Base-by-base conservation (phyloP, 441 rosid genomes). In the Dalechampia spathulata region DNA sequence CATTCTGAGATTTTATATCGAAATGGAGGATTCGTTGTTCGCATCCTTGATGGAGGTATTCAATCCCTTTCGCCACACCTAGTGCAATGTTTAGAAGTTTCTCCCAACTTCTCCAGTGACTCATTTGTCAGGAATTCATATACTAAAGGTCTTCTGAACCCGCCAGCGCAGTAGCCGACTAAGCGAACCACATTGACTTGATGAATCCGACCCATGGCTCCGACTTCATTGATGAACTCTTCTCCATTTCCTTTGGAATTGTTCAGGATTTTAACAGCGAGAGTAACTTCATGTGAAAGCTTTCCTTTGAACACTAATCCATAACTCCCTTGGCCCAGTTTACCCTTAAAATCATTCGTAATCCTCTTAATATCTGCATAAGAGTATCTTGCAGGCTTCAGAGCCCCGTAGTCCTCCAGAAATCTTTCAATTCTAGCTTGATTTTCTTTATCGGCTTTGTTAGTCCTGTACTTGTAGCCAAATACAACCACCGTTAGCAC, bases 361-460 rank as follows among this genome's bases (percentile, higher is more conserved):
- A 73, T 73, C 60, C 66, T 63, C 58, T 62, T 64, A 14, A 64
- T 46, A 43, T 71, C 71, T 17, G 64, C 68, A 41, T 61, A 61
- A 5, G 71, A 39, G 43, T 52, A 61, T 48, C 68, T 58, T 22
- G 62, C 14, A 2, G 75, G 62, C 68, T 66, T 52, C 6, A 42
- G 53, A 60, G 65, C 67, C 12, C 22, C 46, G 60, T 65, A 70
- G 39, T 70, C 58, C 37, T 70, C 63, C 52, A 70, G 50, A 52
- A 64, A 70, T 27, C 54, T 42, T 16, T 71, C 62, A 7, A 65
- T 46, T 56, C n/a, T 56, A n/a, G 10, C 51, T 23, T 42, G 61
- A 37, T 56, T 26, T 61, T 56, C 66, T 25, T 62, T 61, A 5
- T 34, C 60, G 2, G 5, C 43, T 50, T 32, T 57, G 25, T 68